Evolutionary conservation across 306 rosid species (phyloP), one percentile per base, ranked within the genome.

Genomic region (Acacia acuminata): DNA sequence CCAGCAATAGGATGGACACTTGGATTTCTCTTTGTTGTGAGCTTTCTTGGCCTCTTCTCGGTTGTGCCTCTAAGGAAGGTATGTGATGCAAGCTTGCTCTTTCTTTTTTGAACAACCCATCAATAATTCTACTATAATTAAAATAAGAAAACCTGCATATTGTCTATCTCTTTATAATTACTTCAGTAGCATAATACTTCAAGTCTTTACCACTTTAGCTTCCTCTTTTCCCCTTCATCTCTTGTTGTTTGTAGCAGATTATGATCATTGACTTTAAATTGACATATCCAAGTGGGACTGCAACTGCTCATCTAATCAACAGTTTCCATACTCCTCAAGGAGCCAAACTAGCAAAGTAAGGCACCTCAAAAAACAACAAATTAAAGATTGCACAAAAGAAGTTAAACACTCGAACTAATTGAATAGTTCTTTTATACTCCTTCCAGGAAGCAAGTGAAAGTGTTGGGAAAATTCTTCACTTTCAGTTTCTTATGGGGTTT

Each of bases 261-360:
- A 89, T 89, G 92, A 17, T 89, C 45, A 80, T 89, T 65, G 89
- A 87, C 65, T 87, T 89, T 81, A 89, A 87, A 81, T 79, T 87
- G 83, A 89, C 87, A 51, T 89, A 89, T 87, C 92, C 92, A n/a
- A 89, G 92, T 89, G 92, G 92, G 64, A 89, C 92, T 56, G 90
- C 90, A 71, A 89, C 90, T 50, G 92, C 92, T 58, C 80, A 78
- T 89, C 92, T 89, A 69, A 89, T 89, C 83, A 89, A 89, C 86
- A 87, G 92, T 68, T 85, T 89, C 86, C 92, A 89, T 82, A 89
- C 92, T 75, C 92, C 90, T 80, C 88, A 76, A 42, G 91, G 91
- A 82, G 91, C 91, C 77, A 88, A 86, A 77, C 85, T 88, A 43
- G 89, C 91, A 76, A 88, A 86, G 91, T 88, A 71, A 86, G 51